A percentile compares a stretch with the other conserved stretches of the same genome.
Evolutionary conservation across 345 rosid genomes (phyloP).

Genomic region (Eucalyptus sp.): DNA sequence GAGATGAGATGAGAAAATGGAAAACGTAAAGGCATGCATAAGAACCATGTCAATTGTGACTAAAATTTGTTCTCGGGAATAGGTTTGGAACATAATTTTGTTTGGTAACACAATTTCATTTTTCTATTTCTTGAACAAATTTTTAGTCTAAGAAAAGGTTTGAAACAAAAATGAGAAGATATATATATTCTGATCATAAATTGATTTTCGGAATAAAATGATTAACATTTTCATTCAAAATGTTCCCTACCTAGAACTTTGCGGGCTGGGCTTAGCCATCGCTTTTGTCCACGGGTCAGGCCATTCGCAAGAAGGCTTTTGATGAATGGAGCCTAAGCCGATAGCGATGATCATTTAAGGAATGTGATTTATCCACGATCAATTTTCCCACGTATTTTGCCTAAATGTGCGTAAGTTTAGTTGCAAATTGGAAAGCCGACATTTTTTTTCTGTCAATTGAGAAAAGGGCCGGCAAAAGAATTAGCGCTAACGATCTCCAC

Average conservation of each 20-base stretch:
- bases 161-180: too few relatives aligned
- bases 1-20: neutral
- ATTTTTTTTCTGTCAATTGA: neutral
- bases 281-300: neutral
- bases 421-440: neutral
- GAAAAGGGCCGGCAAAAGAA: neutral
- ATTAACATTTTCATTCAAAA: too few relatives aligned
- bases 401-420: neutral
- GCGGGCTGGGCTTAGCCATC: neutral
- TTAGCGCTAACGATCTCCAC: neutral
- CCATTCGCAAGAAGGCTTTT: neutral
- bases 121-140: too few relatives aligned
- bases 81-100: too few relatives aligned
- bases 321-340: neutral
- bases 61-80: too few relatives aligned
- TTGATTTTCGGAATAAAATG: too few relatives aligned
- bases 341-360: neutral
- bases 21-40: rapidly evolving
- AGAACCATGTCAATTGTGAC: too few relatives aligned
- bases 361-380: neutral
- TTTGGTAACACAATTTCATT: too few relatives aligned
- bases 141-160: too few relatives aligned
- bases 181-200: rapidly evolving
- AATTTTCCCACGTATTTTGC: neutral
- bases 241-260: neutral